Evolutionary conservation across 2,329 filamentous ascomycete genomes (phyloP), one percentile per base, ranked within the genome.

Genomic region (Trichoderma guizhouense): DNA sequence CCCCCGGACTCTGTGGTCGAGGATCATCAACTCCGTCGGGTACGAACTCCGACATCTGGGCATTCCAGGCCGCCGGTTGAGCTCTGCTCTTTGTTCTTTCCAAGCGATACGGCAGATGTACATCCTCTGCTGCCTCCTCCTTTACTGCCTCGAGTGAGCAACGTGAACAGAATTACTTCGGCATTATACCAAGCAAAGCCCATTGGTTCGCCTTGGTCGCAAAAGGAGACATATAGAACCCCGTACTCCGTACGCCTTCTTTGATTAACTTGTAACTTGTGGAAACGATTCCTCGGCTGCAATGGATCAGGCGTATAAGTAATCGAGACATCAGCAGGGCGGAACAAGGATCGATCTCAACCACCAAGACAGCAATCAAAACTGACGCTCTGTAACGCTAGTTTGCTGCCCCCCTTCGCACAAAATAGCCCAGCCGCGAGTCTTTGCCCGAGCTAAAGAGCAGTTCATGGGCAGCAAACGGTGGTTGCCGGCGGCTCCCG

Each of bases 311-410:
- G 30, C 11, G 55, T 58, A 21, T 14, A 21, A 24, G 8, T 60
- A 21, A 24, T 34, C 57, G 32, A 34, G 30, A 14, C 57, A 34
- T 34, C 7, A 34, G 43, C 63, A 53, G 28, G 47, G 64, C 64
- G 9, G 51, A 39, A 26, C 47, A 55, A 36, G 51, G 64, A 67
- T 67, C 24, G 53, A 36, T 64, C 61, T 64, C 6, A 39, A 55
- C 58, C 58, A 63, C 34, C n/a, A 28, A 66, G 47, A 53, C 28
- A 51, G n/a, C 32, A 36, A n/a, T 58, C 24, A 47, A 63, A 12
- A 51, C 39, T 64, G 18, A 34, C 34, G 21, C 34, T 58, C 64
- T 67, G 64, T 67, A 67, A 67, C 64, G 34, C 24, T 67, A 67
- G 64, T 67, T 32, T 58, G 32, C 64, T 67, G 64, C 64, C 34